Evolutionary conservation across 2,329 filamentous ascomycete genomes (phyloP), one percentile per base, ranked within the genome.

Genomic region (Capronia coronata): DNA sequence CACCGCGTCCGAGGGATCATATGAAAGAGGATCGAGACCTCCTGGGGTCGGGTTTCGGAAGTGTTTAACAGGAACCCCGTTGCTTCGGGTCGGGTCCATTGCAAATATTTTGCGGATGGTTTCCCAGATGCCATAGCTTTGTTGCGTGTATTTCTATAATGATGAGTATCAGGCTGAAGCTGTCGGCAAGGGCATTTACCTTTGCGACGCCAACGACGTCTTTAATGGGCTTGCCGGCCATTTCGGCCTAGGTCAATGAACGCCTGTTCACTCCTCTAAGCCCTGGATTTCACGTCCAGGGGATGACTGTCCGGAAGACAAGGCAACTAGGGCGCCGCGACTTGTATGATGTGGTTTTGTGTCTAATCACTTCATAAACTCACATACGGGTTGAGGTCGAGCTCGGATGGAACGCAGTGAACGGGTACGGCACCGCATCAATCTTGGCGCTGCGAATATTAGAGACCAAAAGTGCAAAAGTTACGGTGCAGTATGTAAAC

Each of bases 31-130:
- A 62, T 87, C 82, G 63, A 80, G 74, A 59, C 74, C 76, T 58
- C 86, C 88, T 8, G 86, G 93, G 43, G 90, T 72, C 52, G 93
- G 93, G 71, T 87, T 84, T 62, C 93, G 90, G 79, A 80, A 96
- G 74, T 90, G 84, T 78, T 97, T 97, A 63, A 98, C 75, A 40
- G 93, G 93, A 16, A 98, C 75, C 69, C 93, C 93, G 63, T 85
- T 89, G 59, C 90, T 96, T 59, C 93, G 90, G 64, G 87, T 82
- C 29, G 89, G 79, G 68, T 95, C 91, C 64, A 98, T 74, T 60
- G 88, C 81, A 60, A 96, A 70, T 61, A 84, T 67, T 60, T 82
- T 80, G 67, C 90, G 89, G 68, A 98, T 73, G 49, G 74, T 74
- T 65, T 91, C 89, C 86, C 88, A 97, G 69, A 97, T 74, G 34